phyloP scores from a whole-genome alignment of 2,329 filamentous ascomycete species.

The Botrytis fabae region DNA sequence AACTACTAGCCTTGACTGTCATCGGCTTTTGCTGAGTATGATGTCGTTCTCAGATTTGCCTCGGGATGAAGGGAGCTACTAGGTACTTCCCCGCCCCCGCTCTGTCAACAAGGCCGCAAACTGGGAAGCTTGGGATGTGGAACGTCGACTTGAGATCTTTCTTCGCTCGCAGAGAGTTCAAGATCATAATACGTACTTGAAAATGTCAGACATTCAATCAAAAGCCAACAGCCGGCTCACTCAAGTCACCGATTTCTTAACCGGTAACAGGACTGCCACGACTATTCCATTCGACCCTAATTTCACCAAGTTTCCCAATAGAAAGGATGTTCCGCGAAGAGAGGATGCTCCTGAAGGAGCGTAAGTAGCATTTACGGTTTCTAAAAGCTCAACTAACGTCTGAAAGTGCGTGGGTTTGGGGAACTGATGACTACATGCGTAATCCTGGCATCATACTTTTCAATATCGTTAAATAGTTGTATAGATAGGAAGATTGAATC shows the following conservation, averaged over 20 bases:
- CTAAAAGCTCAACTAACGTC: background rate
- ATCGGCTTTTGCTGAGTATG: background rate
- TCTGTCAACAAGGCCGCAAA: background rate
- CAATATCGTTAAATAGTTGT: background rate
- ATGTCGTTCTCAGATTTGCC: background rate
- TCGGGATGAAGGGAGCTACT: background rate
- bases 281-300: constrained; percentile 38
- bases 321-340: constrained; percentile 37
- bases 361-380: constrained; percentile 27
- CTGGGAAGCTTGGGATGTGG: background rate
- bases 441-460: background rate
- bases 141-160: background rate
- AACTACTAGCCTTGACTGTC: background rate
- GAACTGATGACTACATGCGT: constrained; percentile 37
- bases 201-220: constrained; percentile 28
- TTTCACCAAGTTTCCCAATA: constrained; percentile 37
- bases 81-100: constrained; percentile 1
- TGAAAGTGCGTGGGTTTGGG: constrained; percentile 40
- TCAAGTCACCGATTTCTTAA: constrained; percentile 35
- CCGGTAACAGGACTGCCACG: constrained; percentile 33
- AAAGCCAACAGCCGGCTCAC: constrained; percentile 32
- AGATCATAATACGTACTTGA: constrained; percentile 1
- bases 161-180: background rate
- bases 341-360: constrained; percentile 38
- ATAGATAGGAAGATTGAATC: constrained; percentile 48